phyloP scores from a whole-genome alignment of 2,329 filamentous ascomycete genomes.

The Botrytis squamosa region DNA sequence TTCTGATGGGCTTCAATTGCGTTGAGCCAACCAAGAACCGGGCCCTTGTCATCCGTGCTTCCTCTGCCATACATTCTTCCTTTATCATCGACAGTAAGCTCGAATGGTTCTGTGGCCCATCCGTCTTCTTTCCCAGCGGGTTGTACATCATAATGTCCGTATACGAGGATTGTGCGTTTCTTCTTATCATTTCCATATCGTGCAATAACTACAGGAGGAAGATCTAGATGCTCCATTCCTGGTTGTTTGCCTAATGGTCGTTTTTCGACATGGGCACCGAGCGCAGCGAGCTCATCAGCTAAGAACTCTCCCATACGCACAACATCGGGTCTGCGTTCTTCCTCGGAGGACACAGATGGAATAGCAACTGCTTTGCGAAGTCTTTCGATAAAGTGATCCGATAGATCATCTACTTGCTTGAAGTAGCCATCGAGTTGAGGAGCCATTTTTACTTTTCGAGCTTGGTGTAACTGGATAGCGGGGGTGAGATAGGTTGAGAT shows the following conservation, averaged over 20 bases:
- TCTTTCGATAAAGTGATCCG: conserved; percentile 82
- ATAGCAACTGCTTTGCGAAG: conserved; percentile 92
- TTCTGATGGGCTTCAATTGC: conserved; percentile 97
- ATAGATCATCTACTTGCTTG: conserved; percentile 80
- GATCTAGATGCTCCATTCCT: conserved; percentile 82
- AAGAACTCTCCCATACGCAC: conserved; percentile 96
- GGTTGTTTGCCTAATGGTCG: conserved; percentile 88
- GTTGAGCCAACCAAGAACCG: conserved; percentile 95
- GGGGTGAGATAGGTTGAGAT: conserved; percentile 33
- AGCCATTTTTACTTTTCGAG: conserved; percentile 68
- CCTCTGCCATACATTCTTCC: conserved; percentile 95
- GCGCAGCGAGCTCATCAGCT: conserved; percentile 72
- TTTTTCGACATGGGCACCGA: conserved; percentile 86
- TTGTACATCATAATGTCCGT: conserved; percentile 98
- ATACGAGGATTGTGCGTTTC: conserved; percentile 94
- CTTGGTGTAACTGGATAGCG: conserved; percentile 49
- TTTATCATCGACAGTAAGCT: conserved; percentile 81
- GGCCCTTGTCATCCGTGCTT: conserved; percentile 96
- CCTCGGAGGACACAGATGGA: conserved; percentile 90
- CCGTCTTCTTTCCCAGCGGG: conserved; percentile 90
- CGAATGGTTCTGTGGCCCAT: conserved; percentile 94
- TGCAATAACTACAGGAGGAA: conserved; percentile 88
- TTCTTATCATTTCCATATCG: conserved; percentile 89
- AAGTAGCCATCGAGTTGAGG: conserved; percentile 90
- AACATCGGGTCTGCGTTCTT: conserved; percentile 84